Evolutionary conservation across 2,329 filamentous ascomycete genomes (phyloP).

Genomic region (Sporothrix mexicana): DNA sequence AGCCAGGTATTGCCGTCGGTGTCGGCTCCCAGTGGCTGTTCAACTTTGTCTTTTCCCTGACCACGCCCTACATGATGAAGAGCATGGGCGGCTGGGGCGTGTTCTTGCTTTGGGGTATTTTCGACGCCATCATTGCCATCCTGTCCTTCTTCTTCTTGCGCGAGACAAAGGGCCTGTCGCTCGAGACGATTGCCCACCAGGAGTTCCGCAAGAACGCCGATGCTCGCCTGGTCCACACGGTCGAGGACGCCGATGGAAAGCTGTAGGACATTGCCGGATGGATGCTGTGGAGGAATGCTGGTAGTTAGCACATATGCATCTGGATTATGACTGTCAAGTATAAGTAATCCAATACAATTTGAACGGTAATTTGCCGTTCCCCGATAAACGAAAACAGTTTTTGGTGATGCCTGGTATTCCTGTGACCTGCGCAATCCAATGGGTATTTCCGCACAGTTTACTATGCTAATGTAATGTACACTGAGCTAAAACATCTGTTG

Average conservation of each 20-base stretch:
- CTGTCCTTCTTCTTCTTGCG: slow-evolving; percentile 63
- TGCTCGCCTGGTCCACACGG: background rate
- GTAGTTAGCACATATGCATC: too few species aligned
- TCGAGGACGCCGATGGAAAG: slow-evolving; percentile 8
- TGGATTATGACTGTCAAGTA: too few species aligned
- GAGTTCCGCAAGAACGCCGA: slow-evolving; percentile 39
- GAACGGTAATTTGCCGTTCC: too few species aligned
- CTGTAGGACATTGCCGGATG: background rate
- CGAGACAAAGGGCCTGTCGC: slow-evolving; percentile 71
- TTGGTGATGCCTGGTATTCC: too few species aligned
- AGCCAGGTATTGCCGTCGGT: slow-evolving; percentile 53
- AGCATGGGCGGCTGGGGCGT: slow-evolving; percentile 53
- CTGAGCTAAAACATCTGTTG: slow-evolving; percentile 20
- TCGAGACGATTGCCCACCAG: slow-evolving; percentile 60
- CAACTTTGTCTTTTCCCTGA: slow-evolving; percentile 56
- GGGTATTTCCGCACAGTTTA: too few species aligned
- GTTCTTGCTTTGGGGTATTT: slow-evolving; percentile 55
- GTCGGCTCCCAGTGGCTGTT: slow-evolving; percentile 56
- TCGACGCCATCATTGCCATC: slow-evolving; percentile 50
- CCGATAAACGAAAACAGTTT: too few species aligned
- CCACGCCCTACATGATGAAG: slow-evolving; percentile 57
- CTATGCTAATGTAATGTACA: too few species aligned
- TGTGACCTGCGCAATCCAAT: too few species aligned
- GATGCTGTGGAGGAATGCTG: background rate
- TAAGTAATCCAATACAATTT: too few species aligned